Conservation (phyloP, 1,284 basidiomycete species). For the Malassezia globosa region DNA sequence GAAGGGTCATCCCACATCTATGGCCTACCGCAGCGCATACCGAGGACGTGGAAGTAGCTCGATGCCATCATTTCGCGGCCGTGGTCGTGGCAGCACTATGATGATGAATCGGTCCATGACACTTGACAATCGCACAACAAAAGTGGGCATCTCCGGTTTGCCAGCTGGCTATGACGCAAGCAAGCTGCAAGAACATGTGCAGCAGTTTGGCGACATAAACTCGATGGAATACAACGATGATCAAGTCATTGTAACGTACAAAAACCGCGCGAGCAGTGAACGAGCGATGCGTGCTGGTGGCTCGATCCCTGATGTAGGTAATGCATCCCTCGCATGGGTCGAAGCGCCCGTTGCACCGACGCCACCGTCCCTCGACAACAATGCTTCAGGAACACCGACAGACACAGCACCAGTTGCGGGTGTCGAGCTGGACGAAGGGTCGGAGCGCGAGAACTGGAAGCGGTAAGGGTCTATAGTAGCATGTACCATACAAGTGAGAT, state of each 20-base stretch:
- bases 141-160: conserved; percentile 62
- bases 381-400: not conserved
- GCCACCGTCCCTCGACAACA: not conserved
- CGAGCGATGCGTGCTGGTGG: conserved; percentile 31
- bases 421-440: conserved; percentile 6
- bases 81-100: conserved; percentile 54
- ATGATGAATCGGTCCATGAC: conserved; percentile 51
- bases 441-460: conserved; percentile 34
- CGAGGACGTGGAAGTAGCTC: conserved; percentile 50
- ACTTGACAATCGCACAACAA: conserved; percentile 79
- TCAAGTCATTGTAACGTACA: conserved; percentile 22
- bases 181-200: conserved; percentile 54
- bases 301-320: conserved; percentile 31
- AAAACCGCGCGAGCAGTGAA: conserved; percentile 30
- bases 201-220: conserved; percentile 32
- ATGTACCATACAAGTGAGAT: conserved; percentile 13
- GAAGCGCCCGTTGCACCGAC: conserved; percentile 12
- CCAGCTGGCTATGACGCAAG: conserved; percentile 50
- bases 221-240: conserved; percentile 20
- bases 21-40: conserved; percentile 40
- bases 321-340: conserved; percentile 34
- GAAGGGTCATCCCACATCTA: conserved; percentile 30
- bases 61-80: conserved; percentile 51
- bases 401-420: not conserved
- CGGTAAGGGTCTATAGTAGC: conserved; percentile 17